phyloP scores from a whole-genome alignment of 805 yeast species.

The Pichia kluyveri region DNA sequence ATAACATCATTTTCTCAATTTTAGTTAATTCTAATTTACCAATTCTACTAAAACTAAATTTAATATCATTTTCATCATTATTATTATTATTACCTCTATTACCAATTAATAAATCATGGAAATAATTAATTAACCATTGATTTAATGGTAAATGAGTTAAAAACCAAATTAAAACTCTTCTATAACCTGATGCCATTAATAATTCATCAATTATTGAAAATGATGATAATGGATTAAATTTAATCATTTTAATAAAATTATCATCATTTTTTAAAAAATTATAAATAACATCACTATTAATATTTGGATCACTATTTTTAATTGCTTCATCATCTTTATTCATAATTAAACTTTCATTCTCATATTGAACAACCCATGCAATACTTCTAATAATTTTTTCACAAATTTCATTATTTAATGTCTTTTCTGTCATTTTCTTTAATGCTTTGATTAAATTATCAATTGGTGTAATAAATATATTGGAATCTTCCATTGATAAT shows the following conservation, averaged over 20 bases:
- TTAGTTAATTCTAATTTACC: conserved; percentile 47
- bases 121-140: conserved; percentile 48
- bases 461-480: conserved; percentile 21
- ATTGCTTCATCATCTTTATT: conserved; percentile 13
- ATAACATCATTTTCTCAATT: conserved; percentile 54
- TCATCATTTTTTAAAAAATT: conserved; percentile 33
- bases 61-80: conserved; percentile 8
- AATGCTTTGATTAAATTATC: conserved; percentile 18
- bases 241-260: conserved; percentile 41
- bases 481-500: conserved; percentile 14
- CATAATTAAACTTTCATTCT: conserved; percentile 18
- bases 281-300: conserved; percentile 45
- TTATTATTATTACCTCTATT: conserved; percentile 36
- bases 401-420: conserved; percentile 23
- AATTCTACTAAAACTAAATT: conserved; percentile 41
- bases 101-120: conserved; percentile 51
- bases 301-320: conserved; percentile 16
- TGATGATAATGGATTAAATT: conserved; percentile 42
- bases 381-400: conserved; percentile 38
- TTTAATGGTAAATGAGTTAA: conserved; percentile 53
- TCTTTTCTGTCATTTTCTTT: conserved; percentile 19
- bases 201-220: conserved; percentile 58
- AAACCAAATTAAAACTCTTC: conserved; percentile 60
- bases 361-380: conserved; percentile 40
- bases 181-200: conserved; percentile 56